Base-by-base conservation (phyloP, 2,329 filamentous ascomycete genomes). In the Bipolaris sorokiniana region DNA sequence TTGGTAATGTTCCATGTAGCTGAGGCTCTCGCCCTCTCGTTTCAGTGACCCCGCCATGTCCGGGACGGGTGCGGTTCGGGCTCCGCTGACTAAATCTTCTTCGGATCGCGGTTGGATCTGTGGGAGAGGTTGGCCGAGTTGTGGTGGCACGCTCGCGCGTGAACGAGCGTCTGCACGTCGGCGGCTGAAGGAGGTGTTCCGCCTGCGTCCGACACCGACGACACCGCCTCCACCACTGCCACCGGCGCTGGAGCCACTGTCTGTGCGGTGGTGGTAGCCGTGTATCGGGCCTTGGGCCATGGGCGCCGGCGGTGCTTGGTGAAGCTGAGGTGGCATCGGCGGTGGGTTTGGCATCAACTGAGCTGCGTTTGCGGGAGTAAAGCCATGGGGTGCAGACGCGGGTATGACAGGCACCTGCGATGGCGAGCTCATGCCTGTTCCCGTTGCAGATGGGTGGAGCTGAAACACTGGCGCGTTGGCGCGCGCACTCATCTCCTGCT, bases 401-500 rank as follows among this genome's bases (percentile, higher is more conserved):
- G 69, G 72, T 36, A 64, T 54, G 28, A 59, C 63, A 48, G 68
- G 63, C 36, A 61, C 59, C 42, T 70, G 63, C 28, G 69, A 73
- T 41, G 72, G 72, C 15, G 73, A 74, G 56, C 65, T 65, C 38
- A 68, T 66, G 38, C 69, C 69, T 49, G 67, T 73, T 38, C 61
- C 63, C 15, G 72, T 76, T 49, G 73, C 74, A 49, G 74, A 76
- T 31, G 72, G 70, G 55, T 76, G 70, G 33, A 81, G 81, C 69
- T 88, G 83, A 77, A 97, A 97, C 1, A 94, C 92, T 7, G 90
- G 88, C 36, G 95, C 92, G 42, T 95, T 95, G 40, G 94, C 94
- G 56, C 94, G 89, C 59, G 90, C 86, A 46, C 93, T 93, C 92
- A 99, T 98, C 69, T 98, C 95, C 67, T 88, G 83, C 75, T 97